Conservation (phyloP, 2,329 filamentous ascomycete genomes). For the Nothopassalora personata region DNA sequence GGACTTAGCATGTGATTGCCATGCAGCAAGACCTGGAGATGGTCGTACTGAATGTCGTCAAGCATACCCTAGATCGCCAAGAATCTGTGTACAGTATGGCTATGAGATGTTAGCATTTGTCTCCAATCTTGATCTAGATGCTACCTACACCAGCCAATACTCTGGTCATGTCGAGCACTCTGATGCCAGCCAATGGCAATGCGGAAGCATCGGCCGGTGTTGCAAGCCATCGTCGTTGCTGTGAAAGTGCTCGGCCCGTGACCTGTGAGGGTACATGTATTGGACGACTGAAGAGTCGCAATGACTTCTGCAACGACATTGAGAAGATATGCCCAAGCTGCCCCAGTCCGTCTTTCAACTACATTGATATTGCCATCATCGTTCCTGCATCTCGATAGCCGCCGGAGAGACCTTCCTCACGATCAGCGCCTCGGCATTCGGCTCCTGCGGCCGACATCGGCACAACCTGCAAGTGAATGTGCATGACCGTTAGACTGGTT, state of each 20-base stretch:
- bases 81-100: constrained; percentile 96
- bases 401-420: background rate
- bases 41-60: constrained; percentile 31
- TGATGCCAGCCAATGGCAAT: constrained; percentile 74
- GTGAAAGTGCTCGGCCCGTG: constrained; percentile 9
- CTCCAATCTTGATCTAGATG: background rate
- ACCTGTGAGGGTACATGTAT: constrained; percentile 1
- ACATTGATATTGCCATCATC: background rate
- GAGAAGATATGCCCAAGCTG: background rate
- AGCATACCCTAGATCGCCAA: constrained; percentile 87
- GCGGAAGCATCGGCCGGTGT: constrained; percentile 43
- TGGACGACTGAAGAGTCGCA: constrained; percentile 16
- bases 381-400: background rate
- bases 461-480: background rate
- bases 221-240: constrained; percentile 36
- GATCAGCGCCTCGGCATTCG: background rate
- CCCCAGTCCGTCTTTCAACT: background rate
- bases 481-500: background rate
- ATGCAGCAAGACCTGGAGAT: constrained; percentile 24
- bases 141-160: constrained; percentile 76
- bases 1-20: constrained; percentile 24
- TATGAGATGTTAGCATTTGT: constrained; percentile 37
- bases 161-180: constrained; percentile 93
- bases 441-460: background rate
- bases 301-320: constrained; percentile 22